A percentile compares a stretch with the other conserved stretches of the same genome.
Conservation (phyloP, 116 monocot species). For the Posidonia oceanica region DNA sequence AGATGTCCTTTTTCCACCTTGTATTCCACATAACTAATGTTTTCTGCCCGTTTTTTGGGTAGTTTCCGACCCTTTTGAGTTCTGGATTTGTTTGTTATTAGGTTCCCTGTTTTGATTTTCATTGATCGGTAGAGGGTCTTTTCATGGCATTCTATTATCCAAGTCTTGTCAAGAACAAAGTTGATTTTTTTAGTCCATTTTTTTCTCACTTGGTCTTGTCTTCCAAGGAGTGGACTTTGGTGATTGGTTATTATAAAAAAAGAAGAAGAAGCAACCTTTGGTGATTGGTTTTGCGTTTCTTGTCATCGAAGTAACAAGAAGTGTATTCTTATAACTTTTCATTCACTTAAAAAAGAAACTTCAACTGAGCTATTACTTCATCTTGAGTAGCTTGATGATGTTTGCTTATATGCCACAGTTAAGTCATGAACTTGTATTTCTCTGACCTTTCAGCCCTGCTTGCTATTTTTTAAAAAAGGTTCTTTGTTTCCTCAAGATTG, state of each 20-base stretch:
- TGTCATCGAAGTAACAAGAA: background rate
- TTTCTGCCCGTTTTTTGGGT: no score
- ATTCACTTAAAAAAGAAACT: no score
- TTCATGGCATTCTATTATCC: conserved; percentile 11
- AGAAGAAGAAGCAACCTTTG: no score
- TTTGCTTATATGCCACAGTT: no score
- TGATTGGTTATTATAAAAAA: no score
- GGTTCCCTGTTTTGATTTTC: background rate
- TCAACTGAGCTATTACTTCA: no score
- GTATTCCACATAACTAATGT: no score
- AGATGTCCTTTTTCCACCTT: background rate
- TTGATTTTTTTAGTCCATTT: conserved; percentile 8
- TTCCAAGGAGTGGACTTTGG: conserved; percentile 7
- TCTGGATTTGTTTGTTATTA: background rate
- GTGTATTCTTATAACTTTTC: background rate
- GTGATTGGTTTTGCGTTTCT: background rate
- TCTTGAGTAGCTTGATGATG: no score
- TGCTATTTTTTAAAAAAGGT: background rate
- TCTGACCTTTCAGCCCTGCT: no score
- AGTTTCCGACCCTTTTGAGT: background rate
- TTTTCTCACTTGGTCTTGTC: conserved; percentile 10
- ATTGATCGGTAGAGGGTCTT: conserved; percentile 13
- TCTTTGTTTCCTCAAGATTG: background rate
- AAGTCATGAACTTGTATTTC: no score
- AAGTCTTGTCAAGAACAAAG: conserved; percentile 23